Conservation (phyloP, 2,329 filamentous ascomycete species). For the Aquanectria penicillioides region DNA sequence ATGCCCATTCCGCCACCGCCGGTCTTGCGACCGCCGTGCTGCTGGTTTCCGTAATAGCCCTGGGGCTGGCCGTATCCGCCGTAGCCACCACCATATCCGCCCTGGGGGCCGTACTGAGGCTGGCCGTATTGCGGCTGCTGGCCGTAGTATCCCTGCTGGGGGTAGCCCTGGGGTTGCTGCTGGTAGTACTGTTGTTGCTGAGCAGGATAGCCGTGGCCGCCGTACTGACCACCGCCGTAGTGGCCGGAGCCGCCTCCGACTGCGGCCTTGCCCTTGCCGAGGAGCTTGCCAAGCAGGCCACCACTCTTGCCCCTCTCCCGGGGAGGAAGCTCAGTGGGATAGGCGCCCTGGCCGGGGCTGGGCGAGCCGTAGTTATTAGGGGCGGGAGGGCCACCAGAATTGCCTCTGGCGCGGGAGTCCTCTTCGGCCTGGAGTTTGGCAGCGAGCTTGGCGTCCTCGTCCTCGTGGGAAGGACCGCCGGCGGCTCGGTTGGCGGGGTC, state of each 20-base stretch:
- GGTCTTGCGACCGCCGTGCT: slow-evolving; percentile 53
- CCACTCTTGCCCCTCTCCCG: slow-evolving; percentile 51
- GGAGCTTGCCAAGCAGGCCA: slow-evolving; percentile 63
- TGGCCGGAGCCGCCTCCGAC: slow-evolving; percentile 37
- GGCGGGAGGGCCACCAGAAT: slow-evolving; percentile 46
- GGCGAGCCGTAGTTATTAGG: slow-evolving; percentile 45
- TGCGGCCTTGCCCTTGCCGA: slow-evolving; percentile 56
- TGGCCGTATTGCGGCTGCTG: slow-evolving; percentile 42
- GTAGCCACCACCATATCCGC: slow-evolving; percentile 49
- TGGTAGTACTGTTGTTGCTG: no score
- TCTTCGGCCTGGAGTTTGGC: slow-evolving; percentile 86
- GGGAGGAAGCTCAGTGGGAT: slow-evolving; percentile 55
- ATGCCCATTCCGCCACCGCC: slow-evolving; percentile 67
- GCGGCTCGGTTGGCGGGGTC: slow-evolving; percentile 48
- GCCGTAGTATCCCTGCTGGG: slow-evolving; percentile 40
- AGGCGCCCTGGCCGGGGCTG: slow-evolving; percentile 42
- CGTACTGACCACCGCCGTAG: slow-evolving; percentile 39
- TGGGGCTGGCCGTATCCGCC: slow-evolving; percentile 45
- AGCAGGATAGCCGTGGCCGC: slow-evolving; percentile 36
- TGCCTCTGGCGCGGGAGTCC: slow-evolving; percentile 65
- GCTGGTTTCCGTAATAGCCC: slow-evolving; percentile 45
- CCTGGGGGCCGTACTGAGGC: slow-evolving; percentile 52
- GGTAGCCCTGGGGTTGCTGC: slow-evolving; percentile 41
- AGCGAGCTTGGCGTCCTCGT: slow-evolving; percentile 79
- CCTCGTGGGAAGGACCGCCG: slow-evolving; percentile 50